phyloP scores from a whole-genome alignment of 129 eudicot species.

The Centella asiatica region DNA sequence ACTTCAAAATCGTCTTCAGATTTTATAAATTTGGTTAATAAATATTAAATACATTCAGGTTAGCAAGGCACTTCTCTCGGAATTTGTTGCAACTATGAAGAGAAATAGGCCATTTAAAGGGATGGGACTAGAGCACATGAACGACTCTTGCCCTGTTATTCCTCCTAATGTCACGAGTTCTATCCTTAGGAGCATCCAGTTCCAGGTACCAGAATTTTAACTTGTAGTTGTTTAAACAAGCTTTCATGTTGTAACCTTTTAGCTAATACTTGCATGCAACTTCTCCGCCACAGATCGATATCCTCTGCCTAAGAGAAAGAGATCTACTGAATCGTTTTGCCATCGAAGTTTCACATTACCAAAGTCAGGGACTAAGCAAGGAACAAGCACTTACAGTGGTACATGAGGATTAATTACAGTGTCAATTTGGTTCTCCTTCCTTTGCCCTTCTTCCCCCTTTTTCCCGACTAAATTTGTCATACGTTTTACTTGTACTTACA shows the following conservation, averaged over 20 bases:
- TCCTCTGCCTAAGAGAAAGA: slow-evolving; percentile 76
- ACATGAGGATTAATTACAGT: neutral
- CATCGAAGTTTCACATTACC: slow-evolving; percentile 55
- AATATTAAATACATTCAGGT: slow-evolving; percentile 9
- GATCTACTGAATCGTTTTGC: slow-evolving; percentile 75
- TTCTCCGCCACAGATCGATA: slow-evolving; percentile 40
- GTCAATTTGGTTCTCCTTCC: neutral
- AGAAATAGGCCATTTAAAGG: slow-evolving; percentile 13
- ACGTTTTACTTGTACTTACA: slow-evolving; percentile 1
- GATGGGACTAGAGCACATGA: slow-evolving; percentile 85
- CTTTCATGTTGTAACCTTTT: neutral
- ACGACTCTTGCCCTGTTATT: slow-evolving; percentile 49
- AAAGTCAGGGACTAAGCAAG: slow-evolving; percentile 64
- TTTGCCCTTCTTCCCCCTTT: neutral
- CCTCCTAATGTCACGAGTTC: slow-evolving; percentile 67
- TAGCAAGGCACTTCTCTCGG: slow-evolving; percentile 8
- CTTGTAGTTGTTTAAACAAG: neutral
- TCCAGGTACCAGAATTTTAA: slow-evolving; percentile 46
- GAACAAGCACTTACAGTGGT: slow-evolving; percentile 63
- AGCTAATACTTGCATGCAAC: slow-evolving; percentile 1
- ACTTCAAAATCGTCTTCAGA: neutral
- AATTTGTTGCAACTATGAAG: neutral
- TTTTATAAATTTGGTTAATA: neutral
- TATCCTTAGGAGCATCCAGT: slow-evolving; percentile 40
- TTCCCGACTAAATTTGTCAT: neutral